Percentiles rank a stretch among this genome's conserved stretches.
Conservation (phyloP, 257 asterid genomes). For the Solanum neorickii region DNA sequence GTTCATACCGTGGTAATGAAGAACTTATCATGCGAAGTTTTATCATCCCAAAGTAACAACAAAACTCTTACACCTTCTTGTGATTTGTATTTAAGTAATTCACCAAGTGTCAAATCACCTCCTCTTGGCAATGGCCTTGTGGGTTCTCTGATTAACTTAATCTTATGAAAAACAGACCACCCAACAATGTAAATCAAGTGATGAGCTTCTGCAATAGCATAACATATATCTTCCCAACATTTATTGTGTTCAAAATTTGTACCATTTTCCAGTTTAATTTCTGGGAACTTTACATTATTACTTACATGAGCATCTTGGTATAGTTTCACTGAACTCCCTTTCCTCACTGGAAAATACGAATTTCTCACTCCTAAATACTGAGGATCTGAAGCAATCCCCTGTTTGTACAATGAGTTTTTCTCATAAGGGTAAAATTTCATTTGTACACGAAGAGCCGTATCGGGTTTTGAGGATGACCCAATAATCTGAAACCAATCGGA, state of each 20-base stretch:
- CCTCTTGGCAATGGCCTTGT: conserved; percentile 70
- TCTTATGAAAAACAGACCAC: conserved; percentile 77
- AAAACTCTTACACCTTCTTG: conserved; percentile 91
- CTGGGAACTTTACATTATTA: conserved; percentile 30
- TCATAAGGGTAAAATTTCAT: conserved; percentile 40
- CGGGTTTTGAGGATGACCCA: conserved; percentile 24
- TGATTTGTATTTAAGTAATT: conserved; percentile 76
- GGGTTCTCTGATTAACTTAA: conserved; percentile 75
- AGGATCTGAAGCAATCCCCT: conserved; percentile 72
- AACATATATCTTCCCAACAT: conserved; percentile 91
- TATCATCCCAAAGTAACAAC: conserved; percentile 85
- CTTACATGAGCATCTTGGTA: conserved; percentile 82
- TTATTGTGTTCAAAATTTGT: conserved; percentile 23
- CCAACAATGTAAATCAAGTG: conserved; percentile 80
- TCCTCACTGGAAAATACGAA: conserved; percentile 74
- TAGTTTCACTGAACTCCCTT: conserved; percentile 53
- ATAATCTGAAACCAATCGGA: conserved; percentile 51
- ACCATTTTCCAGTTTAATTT: conserved; percentile 50
- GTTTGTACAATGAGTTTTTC: conserved; percentile 35
- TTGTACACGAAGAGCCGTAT: conserved; percentile 36
- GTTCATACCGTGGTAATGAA: conserved; percentile 55
- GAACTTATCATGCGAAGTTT: conserved; percentile 67
- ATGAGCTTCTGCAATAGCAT: conserved; percentile 84
- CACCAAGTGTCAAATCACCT: conserved; percentile 82
- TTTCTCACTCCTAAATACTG: conserved; percentile 35